Evolutionary conservation across 139 green algal species (phyloP).

Genomic region (Coelastrella sp.): DNA sequence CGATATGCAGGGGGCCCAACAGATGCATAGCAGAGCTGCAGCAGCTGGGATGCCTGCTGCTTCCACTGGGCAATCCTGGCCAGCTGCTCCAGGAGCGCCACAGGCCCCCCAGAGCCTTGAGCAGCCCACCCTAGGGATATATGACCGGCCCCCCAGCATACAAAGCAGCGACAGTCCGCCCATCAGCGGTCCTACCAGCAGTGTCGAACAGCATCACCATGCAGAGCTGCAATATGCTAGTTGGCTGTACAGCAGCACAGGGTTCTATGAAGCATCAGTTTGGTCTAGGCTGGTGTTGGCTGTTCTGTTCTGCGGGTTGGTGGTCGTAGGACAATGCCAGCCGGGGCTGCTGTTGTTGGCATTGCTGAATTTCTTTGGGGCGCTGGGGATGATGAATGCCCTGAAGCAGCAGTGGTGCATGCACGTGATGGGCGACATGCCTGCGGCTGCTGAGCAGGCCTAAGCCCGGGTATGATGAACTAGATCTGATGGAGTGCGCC

Average conservation of each 20-base stretch:
- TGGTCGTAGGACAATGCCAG: slow-evolving; percentile 25
- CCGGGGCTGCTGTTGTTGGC: slow-evolving; percentile 55
- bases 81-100: no score
- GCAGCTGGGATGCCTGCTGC: not conserved
- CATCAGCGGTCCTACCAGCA: not conserved
- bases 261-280: slow-evolving; percentile 62
- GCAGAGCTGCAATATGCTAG: not conserved
- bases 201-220: not conserved
- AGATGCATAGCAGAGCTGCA: not conserved
- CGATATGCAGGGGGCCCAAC: no score
- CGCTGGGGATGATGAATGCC: slow-evolving; percentile 53
- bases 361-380: slow-evolving; percentile 54
- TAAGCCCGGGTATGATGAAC: no score
- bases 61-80: not conserved
- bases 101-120: not conserved
- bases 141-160: not conserved
- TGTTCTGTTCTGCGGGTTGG: slow-evolving; percentile 46
- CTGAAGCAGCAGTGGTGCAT: slow-evolving; percentile 34
- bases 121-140: not conserved
- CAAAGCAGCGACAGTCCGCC: not conserved
- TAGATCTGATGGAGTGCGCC: no score
- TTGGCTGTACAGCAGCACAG: slow-evolving; percentile 32
- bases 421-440: slow-evolving; percentile 40
- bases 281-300: slow-evolving; percentile 53
- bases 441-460: not conserved